Percentiles rank a stretch among this genome's conserved stretches.
These are phyloP conservation scores for Oryza nivara DNA, from an alignment of 176 grass and related monocot genomes.

Conservation along the genomic window DNA sequence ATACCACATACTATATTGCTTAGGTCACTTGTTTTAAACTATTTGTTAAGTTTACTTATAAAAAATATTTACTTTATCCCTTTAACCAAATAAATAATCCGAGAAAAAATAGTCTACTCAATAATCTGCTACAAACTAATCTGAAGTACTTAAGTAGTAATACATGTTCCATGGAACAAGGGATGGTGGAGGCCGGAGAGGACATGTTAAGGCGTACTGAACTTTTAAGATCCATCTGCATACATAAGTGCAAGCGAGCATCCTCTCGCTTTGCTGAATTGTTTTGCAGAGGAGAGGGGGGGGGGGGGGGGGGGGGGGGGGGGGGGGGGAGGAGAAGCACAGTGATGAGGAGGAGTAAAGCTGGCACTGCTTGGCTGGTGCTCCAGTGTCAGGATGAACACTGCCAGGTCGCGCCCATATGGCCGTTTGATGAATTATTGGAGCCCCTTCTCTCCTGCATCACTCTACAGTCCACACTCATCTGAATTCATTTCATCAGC, in stretches of 20 bases:
- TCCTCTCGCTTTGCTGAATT: slow-evolving; percentile 15
- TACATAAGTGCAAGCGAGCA: not conserved
- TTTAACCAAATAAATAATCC: too few species aligned
- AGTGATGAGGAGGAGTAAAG: slow-evolving; percentile 41
- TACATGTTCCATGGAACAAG: slow-evolving; percentile 19
- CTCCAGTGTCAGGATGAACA: slow-evolving; percentile 42
- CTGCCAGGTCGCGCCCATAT: slow-evolving; percentile 36
- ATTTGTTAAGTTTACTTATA: too few species aligned
- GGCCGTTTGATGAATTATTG: slow-evolving; percentile 66
- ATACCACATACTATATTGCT: too few species aligned
- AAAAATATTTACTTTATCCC: too few species aligned
- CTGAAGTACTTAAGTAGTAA: not conserved
- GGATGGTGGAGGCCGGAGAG: slow-evolving; percentile 7
- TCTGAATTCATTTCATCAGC: slow-evolving; percentile 23
- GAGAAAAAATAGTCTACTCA: too few species aligned
- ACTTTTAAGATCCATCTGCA: slow-evolving; percentile 23
- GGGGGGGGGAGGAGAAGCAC: not conserved
- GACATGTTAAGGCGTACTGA: slow-evolving; percentile 19
- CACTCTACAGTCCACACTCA: too few species aligned
- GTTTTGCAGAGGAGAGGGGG: not conserved
- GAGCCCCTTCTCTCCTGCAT: slow-evolving; percentile 6
- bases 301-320: too few species aligned
- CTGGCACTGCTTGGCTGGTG: slow-evolving; percentile 50
- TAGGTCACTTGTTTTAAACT: too few species aligned
- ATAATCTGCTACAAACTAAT: too few species aligned